Base-by-base conservation (phyloP, 768 basidiomycete species). In the Mycena vulgaris region DNA sequence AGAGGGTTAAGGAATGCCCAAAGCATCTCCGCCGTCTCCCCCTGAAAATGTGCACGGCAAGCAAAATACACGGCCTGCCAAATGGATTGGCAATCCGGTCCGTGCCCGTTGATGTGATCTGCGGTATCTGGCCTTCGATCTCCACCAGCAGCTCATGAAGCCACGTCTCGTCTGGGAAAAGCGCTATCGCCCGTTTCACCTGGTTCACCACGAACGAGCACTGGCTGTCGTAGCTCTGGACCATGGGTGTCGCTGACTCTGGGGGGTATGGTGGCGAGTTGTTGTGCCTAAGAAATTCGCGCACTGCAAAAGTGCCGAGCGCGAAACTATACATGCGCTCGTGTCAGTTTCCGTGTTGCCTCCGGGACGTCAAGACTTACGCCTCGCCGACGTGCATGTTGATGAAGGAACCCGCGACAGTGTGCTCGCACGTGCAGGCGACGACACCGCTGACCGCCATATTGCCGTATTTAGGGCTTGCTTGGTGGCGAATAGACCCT, bases 91-190 rank as follows among this genome's bases (percentile, higher is more conserved):
- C 61, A 69, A 45, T 47, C 60, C 1, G 37, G 10, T 21, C 68
- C 68, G 33, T 69, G 68, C 21, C 55, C 68, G 25, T 57, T 63
- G 31, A n/a, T n/a, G n/a, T 68, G 66, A 48, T 62, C 60, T 3
- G 67, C 67, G 67, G 67, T n/a, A 69, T 69, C 37, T 69, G 68
- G n/a, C 68, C 68, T 40, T 69, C 68, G 30, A 45, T 55, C 11
- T 1, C 8, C 19, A 21, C 53, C 6, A 69, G 62, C 6, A 64
- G 17, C 8, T 39, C 27, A 55, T 69, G 68, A 0, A 69, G 37
- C 68, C 68, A 39, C 7, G 39, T 39, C 39, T 39, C 39, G 9
- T 8, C 47, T 10, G 68, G 68, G 21, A 69, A 69, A 23, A 69
- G 16, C 16, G 9, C 17, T 3, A 57, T 39, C 7, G 68, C 68